Percentiles rank a stretch among this genome's conserved stretches.
phyloP scores from a whole-genome alignment of 345 rosid genomes.

The Ceriops zippeliana region DNA sequence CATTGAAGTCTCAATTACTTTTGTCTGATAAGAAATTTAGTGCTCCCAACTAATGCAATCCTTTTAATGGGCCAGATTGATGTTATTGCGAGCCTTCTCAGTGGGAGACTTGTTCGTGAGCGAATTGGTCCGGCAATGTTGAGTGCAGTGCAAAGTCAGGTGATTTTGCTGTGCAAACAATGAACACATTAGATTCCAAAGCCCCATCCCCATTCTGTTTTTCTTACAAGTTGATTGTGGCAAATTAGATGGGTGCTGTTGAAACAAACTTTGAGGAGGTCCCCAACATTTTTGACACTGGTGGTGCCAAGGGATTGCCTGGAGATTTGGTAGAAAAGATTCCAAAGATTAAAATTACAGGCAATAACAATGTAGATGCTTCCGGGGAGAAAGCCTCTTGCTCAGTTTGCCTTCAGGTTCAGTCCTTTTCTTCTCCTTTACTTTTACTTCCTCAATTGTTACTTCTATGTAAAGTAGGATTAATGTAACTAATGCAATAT shows the following conservation, averaged over 20 bases:
- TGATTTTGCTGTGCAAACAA: conserved; percentile 18
- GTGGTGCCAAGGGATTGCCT: conserved; percentile 67
- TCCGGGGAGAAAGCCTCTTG: conserved; percentile 79
- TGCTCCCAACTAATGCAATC: conserved; percentile 11
- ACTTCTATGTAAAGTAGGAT: not conserved
- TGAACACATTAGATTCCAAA: not conserved
- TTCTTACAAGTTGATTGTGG: conserved; percentile 13
- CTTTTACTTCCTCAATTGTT: not conserved
- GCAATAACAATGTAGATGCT: conserved; percentile 55
- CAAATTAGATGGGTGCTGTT: conserved; percentile 84
- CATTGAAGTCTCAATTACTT: not conserved
- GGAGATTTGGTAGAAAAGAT: conserved; percentile 78
- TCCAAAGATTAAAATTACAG: conserved; percentile 72
- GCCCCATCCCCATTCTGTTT: not conserved
- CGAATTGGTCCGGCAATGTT: conserved; percentile 98
- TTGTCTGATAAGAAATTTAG: not conserved
- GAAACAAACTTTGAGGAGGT: conserved; percentile 74
- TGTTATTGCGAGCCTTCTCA: conserved; percentile 93
- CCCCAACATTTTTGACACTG: conserved; percentile 80
- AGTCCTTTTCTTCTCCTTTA: not conserved
- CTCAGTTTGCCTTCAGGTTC: conserved; percentile 98
- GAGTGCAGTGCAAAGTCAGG: conserved; percentile 99
- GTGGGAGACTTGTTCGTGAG: conserved; percentile 97
- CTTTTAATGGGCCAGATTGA: conserved; percentile 60
- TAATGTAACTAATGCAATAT: not conserved